Evolutionary conservation across 2,329 filamentous ascomycete species (phyloP), one percentile per base, ranked within the genome.

Genomic region (Madurella fahalii): DNA sequence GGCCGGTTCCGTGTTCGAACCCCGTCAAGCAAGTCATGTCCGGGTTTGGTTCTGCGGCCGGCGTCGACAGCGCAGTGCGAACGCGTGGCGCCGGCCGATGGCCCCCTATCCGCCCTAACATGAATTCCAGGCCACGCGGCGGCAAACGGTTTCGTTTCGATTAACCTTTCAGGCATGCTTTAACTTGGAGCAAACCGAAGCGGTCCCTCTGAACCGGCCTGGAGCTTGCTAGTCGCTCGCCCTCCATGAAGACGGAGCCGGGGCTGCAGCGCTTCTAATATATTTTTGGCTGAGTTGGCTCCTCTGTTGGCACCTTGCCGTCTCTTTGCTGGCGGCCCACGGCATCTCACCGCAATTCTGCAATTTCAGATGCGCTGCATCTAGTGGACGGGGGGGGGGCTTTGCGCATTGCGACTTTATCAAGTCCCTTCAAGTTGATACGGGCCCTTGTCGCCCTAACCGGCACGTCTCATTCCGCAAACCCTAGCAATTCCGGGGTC

Each of bases 301-400:
- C 34, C 34, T 37, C 11, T 15, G 13, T 15, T 12, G 13, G 34
- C 34, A 37, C 9, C 2, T 37, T 15, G 13, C 11, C 34, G 34
- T 4, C 34, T 11, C 11, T 37, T 37, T 37, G 11, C 9, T 15
- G 34, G 18, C 9, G 7, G 5, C 42, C 25, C 18, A 20, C 8
- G 20, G 42, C 18, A 16, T 43, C 41, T 50, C 47, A 50, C 47
- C 47, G 47, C 47, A 31, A 32, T 17, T 50, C 41, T 42, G 39
- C 18, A 43, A 42, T 50, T 37, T 42, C 9, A 43, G 32, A 37
- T 15, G 11, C 34, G 4, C 9, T 37, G 11, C 34, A 11, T 25
- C 25, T 25, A 25, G 25, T 25, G 25, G 25, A 25, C 25, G 25
- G 25, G 25, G 25, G 25, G 4, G 25, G n/a, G n/a, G n/a, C n/a